A percentile compares a stretch with the other conserved stretches of the same genome.
Evolutionary conservation across 129 eudicot species (phyloP).

Genomic region (Saussurea involucrata): DNA sequence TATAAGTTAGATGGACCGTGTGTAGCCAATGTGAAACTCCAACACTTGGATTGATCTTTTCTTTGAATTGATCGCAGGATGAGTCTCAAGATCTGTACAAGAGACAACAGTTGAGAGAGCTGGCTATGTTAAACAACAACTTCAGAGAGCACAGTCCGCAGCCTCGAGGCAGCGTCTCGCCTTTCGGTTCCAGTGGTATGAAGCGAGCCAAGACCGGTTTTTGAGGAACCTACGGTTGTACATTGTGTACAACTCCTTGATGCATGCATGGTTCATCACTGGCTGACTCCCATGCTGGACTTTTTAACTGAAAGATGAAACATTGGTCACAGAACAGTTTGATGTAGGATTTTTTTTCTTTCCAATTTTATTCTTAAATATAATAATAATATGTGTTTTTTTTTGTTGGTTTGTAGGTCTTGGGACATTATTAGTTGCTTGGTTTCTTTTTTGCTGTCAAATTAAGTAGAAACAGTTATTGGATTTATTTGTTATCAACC

Average conservation of each 20-base stretch:
- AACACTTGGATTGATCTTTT: not conserved
- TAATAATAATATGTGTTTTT: constrained; percentile 5
- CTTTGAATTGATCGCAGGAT: constrained; percentile 38
- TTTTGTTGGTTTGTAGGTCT: constrained; percentile 10
- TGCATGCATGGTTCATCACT: not conserved
- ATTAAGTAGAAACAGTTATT: constrained; percentile 30
- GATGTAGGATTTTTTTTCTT: constrained; percentile 9
- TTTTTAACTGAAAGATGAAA: constrained; percentile 7
- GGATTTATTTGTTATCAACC: constrained; percentile 43
- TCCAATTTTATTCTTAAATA: not conserved
- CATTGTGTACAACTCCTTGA: not conserved
- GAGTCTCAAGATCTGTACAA: constrained; percentile 69
- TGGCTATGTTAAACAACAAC: constrained; percentile 68
- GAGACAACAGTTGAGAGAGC: constrained; percentile 72
- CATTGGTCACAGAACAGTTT: constrained; percentile 17
- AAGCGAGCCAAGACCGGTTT: constrained; percentile 22
- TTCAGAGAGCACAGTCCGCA: constrained; percentile 79
- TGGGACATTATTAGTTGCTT: constrained; percentile 31
- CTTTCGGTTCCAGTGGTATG: constrained; percentile 32
- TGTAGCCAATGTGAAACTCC: not conserved
- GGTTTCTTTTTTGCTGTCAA: constrained; percentile 8
- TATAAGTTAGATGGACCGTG: not conserved
- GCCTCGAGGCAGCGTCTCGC: constrained; percentile 75
- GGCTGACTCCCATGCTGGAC: not conserved
- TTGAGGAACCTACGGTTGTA: not conserved